These are phyloP conservation scores for Pyricularia sp. DNA, from an alignment of 2,329 filamentous ascomycete genomes.

Conservation along the genomic window DNA sequence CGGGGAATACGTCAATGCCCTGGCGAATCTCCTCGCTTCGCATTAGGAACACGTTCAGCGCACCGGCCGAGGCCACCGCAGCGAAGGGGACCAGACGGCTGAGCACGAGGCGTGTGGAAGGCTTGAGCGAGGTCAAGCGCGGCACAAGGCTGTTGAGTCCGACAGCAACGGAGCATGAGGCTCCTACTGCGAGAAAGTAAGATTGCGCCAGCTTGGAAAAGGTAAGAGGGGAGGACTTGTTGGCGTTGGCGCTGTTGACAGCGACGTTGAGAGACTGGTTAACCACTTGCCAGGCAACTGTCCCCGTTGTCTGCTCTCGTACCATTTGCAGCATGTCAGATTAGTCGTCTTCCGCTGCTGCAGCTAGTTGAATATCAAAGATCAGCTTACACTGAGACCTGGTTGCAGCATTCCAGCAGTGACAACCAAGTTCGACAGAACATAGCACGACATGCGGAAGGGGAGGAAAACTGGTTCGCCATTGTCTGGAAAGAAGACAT, in stretches of 20 bases:
- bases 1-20: conserved; percentile 88
- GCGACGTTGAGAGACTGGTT: conserved; percentile 98
- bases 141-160: conserved; percentile 87
- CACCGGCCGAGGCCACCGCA: conserved; percentile 84
- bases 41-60: conserved; percentile 95
- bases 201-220: conserved; percentile 75
- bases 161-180: conserved; percentile 87
- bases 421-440: conserved; percentile 86
- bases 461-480: conserved; percentile 86
- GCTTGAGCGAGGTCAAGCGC: conserved; percentile 66
- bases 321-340: not conserved
- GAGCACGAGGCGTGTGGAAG: conserved; percentile 66
- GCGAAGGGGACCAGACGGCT: conserved; percentile 91
- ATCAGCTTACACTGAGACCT: conserved; percentile 53
- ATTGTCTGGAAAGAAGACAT: conserved; percentile 54
- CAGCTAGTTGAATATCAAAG: not conserved
- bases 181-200: conserved; percentile 84
- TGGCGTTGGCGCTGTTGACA: conserved; percentile 95
- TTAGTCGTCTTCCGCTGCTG: not conserved
- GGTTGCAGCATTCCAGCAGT: conserved; percentile 97
- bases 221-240: conserved; percentile 88
- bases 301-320: conserved; percentile 58
- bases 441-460: conserved; percentile 96
- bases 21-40: conserved; percentile 87
- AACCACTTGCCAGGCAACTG: conserved; percentile 85